phyloP scores from a whole-genome alignment of 305 asterid species.

The Petunia hybrid region DNA sequence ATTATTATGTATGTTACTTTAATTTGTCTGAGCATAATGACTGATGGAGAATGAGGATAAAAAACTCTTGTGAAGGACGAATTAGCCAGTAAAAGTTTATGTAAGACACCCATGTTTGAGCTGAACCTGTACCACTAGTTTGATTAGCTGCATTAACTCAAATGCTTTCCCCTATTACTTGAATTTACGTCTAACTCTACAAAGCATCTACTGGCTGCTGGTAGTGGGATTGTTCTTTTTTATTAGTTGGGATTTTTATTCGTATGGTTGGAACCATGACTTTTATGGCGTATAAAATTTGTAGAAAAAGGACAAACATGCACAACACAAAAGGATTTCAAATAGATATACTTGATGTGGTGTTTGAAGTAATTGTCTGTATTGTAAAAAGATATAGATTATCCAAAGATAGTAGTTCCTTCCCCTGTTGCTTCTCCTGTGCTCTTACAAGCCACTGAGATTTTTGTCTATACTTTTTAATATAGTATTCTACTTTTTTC shows the following conservation, averaged over 20 bases:
- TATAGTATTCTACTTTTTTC: slow-evolving; percentile 11
- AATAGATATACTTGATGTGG: too few relatives aligned
- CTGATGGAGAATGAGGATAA: not conserved
- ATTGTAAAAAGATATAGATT: not conserved
- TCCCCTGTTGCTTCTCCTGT: not conserved
- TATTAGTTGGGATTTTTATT: not conserved
- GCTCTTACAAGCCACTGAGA: not conserved
- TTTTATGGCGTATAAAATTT: slow-evolving; percentile 7
- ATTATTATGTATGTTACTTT: not conserved
- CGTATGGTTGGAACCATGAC: not conserved
- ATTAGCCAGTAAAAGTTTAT: not conserved
- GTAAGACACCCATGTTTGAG: not conserved
- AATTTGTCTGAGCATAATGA: not conserved
- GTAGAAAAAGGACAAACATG: not conserved
- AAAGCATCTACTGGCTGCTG: not conserved
- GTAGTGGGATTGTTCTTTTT: not conserved
- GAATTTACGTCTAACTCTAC: not conserved
- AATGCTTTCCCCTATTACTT: not conserved
- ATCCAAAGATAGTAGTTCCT: slow-evolving; percentile 23
- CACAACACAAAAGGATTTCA: too few relatives aligned
- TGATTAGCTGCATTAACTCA: not conserved
- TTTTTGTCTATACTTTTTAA: slow-evolving; percentile 3
- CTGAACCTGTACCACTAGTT: not conserved
- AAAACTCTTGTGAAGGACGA: not conserved
- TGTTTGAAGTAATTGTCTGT: not conserved